These are phyloP conservation scores for Senecio squalidus DNA, from an alignment of 140 eudicot species.

Conservation along the genomic window DNA sequence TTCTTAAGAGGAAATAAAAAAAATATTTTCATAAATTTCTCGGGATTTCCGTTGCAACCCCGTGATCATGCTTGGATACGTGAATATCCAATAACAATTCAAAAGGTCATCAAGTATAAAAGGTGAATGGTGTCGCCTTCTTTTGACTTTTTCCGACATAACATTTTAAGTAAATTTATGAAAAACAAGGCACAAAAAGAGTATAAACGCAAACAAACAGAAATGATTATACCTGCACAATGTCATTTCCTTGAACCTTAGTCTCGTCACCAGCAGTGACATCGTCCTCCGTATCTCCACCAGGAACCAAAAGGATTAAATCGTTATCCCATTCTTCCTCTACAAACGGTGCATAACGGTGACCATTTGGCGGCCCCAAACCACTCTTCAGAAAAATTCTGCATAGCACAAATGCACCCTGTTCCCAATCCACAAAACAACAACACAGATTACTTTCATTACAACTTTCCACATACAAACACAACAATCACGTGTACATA, in stretches of 20 bases:
- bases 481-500: constrained; percentile 4
- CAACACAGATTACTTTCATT: constrained; percentile 17
- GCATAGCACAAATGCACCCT: constrained; percentile 93
- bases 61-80: too few species aligned
- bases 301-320: constrained; percentile 57
- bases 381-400: constrained; percentile 94
- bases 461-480: constrained; percentile 19
- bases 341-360: constrained; percentile 95
- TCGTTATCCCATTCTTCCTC: constrained; percentile 97
- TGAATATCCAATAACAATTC: constrained; percentile 5
- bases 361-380: constrained; percentile 88
- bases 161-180: not conserved
- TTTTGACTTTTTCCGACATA: not conserved
- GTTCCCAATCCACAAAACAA: constrained; percentile 35
- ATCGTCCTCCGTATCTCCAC: constrained; percentile 81
- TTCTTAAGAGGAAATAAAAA: too few species aligned
- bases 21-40: not conserved
- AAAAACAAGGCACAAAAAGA: not conserved
- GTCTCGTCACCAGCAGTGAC: constrained; percentile 52
- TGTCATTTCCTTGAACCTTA: constrained; percentile 37
- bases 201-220: not conserved
- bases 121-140: not conserved
- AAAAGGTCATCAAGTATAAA: not conserved
- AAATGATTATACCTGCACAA: constrained; percentile 38
- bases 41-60: not conserved